phyloP scores from a whole-genome alignment of 768 basidiomycete species.

The Suillus subaureus region DNA sequence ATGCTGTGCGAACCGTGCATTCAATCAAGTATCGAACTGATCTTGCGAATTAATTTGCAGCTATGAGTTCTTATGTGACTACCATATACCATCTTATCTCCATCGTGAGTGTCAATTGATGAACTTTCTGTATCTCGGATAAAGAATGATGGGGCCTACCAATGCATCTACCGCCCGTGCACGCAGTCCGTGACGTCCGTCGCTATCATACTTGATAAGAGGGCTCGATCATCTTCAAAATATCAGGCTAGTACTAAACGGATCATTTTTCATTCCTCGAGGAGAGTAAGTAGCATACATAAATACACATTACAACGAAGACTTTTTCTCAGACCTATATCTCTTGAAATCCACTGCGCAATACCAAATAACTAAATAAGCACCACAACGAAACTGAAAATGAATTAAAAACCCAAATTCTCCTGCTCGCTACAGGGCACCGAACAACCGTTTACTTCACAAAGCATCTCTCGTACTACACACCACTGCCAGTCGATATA shows the following conservation, averaged over 20 bases:
- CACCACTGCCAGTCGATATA: not conserved
- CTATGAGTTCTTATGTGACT: no score
- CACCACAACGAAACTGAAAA: not conserved
- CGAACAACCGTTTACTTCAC: not conserved
- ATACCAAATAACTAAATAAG: not conserved
- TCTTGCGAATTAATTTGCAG: no score
- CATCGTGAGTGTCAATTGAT: no score
- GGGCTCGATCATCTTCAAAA: not conserved
- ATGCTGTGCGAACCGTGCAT: no score
- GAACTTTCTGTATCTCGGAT: no score
- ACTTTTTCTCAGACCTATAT: not conserved
- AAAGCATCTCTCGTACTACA: not conserved
- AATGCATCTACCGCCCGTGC: not conserved
- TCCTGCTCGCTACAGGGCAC: not conserved
- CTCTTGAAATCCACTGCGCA: not conserved
- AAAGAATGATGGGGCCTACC: not conserved
- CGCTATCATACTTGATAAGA: not conserved
- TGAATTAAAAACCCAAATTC: not conserved
- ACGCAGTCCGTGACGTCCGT: not conserved
- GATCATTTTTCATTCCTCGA: not conserved
- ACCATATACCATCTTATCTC: no score
- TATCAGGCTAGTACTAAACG: not conserved
- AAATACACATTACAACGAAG: not conserved
- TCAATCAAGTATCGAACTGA: no score
- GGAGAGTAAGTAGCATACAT: not conserved